Conservation (phyloP, 805 yeast species). For the Candida ficus region DNA sequence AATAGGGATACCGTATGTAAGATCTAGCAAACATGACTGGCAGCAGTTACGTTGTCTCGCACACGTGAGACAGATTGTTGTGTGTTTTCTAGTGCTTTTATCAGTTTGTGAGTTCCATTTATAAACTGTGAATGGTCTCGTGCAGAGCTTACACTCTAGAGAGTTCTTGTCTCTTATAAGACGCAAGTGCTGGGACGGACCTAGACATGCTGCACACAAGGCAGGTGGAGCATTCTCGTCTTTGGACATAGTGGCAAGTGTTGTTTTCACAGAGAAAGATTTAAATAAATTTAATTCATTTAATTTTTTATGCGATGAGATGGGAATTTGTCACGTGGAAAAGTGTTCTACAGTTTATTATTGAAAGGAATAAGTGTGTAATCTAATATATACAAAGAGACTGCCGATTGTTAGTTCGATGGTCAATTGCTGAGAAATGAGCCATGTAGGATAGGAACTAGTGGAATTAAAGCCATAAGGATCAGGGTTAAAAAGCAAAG, state of each 20-base stretch:
- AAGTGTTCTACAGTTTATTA: too few species aligned
- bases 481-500: slow-evolving; percentile 78
- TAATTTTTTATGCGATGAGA: neutral
- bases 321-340: too few species aligned
- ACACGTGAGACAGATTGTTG: slow-evolving; percentile 75
- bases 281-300: neutral
- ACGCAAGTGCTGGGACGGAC: slow-evolving; percentile 57
- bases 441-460: neutral
- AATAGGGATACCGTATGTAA: slow-evolving; percentile 75
- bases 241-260: slow-evolving; percentile 6
- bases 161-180: slow-evolving; percentile 70
- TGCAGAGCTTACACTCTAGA: slow-evolving; percentile 80
- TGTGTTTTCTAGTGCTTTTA: slow-evolving; percentile 43
- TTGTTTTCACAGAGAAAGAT: too few species aligned
- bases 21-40: slow-evolving; percentile 81
- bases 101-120: slow-evolving; percentile 57
- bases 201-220: slow-evolving; percentile 71
- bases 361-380: neutral
- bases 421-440: neutral
- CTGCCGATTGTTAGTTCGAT: slow-evolving; percentile 1
- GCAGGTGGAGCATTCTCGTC: slow-evolving; percentile 39
- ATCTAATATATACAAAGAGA: too few species aligned
- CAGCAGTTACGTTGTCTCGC: slow-evolving; percentile 78
- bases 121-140: slow-evolving; percentile 77
- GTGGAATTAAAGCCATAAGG: neutral